A percentile compares a stretch with the other conserved stretches of the same genome.
Conservation (phyloP, 2,329 filamentous ascomycete genomes). For the Hymenoscyphus infarciens region DNA sequence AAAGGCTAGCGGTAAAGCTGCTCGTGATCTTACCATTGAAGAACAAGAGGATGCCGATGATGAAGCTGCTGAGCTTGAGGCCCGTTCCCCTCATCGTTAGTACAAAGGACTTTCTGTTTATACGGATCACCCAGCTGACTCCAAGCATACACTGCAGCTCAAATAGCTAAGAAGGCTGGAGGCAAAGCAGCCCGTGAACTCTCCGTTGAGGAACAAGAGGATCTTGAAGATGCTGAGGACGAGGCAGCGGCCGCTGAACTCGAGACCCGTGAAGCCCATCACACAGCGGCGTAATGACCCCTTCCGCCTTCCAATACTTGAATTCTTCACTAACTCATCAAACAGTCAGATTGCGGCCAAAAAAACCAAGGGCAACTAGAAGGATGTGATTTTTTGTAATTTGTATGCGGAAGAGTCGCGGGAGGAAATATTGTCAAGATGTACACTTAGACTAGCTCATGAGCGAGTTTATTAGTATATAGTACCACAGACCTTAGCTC, state of each 20-base stretch:
- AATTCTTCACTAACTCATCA: background rate
- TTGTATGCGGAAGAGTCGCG: too few species aligned
- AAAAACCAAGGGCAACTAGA: constrained; percentile 10
- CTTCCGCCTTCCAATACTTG: background rate
- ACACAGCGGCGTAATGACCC: background rate
- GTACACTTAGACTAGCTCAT: too few species aligned
- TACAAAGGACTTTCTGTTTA: too few species aligned
- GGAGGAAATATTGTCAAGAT: too few species aligned
- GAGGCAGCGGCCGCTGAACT: background rate
- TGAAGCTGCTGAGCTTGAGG: background rate
- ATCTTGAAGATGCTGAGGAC: background rate
- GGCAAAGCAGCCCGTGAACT: constrained; percentile 10
- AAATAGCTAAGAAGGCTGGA: constrained; percentile 16
- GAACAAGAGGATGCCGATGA: background rate
- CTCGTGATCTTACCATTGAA: constrained; percentile 13
- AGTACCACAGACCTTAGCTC: too few species aligned
- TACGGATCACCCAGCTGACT: too few species aligned
- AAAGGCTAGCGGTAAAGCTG: background rate
- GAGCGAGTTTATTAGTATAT: too few species aligned
- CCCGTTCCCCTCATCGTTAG: background rate
- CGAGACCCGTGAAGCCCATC: constrained; percentile 1
- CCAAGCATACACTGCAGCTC: constrained; percentile 1
- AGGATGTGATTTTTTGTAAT: too few species aligned
- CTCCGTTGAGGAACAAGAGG: constrained; percentile 11
- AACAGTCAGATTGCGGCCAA: constrained; percentile 15